Evolutionary conservation across 805 yeast species (phyloP), one percentile per base, ranked within the genome.

Genomic region (Pichia occidentalis): DNA sequence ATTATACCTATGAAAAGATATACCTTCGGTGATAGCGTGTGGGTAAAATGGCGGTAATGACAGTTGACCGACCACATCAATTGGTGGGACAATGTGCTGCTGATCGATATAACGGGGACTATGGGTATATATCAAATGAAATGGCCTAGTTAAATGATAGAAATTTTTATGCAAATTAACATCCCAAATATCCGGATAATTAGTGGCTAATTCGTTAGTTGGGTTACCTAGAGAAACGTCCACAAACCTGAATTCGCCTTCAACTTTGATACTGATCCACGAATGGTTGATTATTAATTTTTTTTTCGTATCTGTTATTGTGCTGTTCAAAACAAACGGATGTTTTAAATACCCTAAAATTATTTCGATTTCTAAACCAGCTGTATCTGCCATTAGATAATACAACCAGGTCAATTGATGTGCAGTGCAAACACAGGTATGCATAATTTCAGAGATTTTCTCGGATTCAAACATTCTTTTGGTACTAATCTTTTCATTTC

Each of bases 11-110:
- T 71, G 62, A 37, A 87, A 68, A 42, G 67, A 66, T 29, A 90
- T 56, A 2, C 69, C 65, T 52, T 77, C 73, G 27, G 63, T 66
- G 57, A 81, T 75, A 51, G 81, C 86, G 0, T 85, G 81, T 0
- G 95, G 88, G 52, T 86, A 84, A n/a, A 81, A 75, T 22, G 94
- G 72, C 0, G 98, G 98, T 34, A 90, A 64, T 32, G 86, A 75
- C 42, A 85, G 68, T 12, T 92, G 88, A 17, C 81, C 75, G 46
- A 76, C 70, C 24, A 83, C 81, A 44, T 85, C 88, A 44, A 90
- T 64, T 3, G 94, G 85, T 4, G 97, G 97, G 22, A 75, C 70
- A 16, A 90, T 74, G 60, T 85, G 95, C 59, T 92, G 98, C 46
- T 84, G 80, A 43, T 75, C 80, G 29, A 75, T 75, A 41, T 77